These are phyloP conservation scores for Diaporthe caulivora DNA, from an alignment of 2,329 filamentous ascomycete genomes.

Conservation along the genomic window DNA sequence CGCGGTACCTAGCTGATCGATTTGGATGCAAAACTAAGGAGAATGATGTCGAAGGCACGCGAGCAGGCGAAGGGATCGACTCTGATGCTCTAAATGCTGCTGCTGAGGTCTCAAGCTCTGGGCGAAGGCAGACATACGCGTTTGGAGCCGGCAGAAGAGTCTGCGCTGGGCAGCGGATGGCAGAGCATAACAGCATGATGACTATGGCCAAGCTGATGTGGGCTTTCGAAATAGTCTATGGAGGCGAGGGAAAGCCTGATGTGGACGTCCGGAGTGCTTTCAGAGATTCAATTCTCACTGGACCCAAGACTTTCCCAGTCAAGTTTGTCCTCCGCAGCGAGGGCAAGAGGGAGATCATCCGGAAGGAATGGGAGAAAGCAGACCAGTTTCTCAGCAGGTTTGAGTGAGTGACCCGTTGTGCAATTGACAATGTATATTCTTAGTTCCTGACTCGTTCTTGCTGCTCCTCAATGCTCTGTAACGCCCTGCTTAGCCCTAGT, in stretches of 20 bases:
- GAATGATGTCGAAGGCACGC: neutral
- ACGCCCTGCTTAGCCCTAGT: neutral
- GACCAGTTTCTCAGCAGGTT: conserved; percentile 33
- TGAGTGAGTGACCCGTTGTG: conserved; percentile 23
- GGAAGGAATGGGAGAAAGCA: conserved; percentile 32
- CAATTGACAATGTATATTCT: too few relatives aligned
- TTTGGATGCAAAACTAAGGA: conserved; percentile 34
- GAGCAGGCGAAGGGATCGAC: neutral
- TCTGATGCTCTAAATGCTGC: neutral
- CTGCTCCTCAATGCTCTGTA: neutral
- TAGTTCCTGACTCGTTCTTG: neutral
- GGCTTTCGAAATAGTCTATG: conserved; percentile 34
- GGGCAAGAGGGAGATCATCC: conserved; percentile 16
- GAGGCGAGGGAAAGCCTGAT: conserved; percentile 10
- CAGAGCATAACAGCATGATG: conserved; percentile 30
- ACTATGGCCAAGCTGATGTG: conserved; percentile 37
- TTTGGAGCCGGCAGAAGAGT: conserved; percentile 36
- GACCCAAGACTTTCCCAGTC: conserved; percentile 20
- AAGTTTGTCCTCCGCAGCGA: conserved; percentile 29
- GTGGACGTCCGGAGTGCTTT: conserved; percentile 17
- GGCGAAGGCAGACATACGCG: conserved; percentile 29
- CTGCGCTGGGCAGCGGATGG: conserved; percentile 33
- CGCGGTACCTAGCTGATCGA: conserved; percentile 38
- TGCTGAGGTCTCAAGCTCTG: neutral
- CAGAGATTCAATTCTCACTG: conserved; percentile 12